These are phyloP conservation scores for Helotiales sp. DNA, from an alignment of 2,329 filamentous ascomycete genomes.

Conservation along the genomic window DNA sequence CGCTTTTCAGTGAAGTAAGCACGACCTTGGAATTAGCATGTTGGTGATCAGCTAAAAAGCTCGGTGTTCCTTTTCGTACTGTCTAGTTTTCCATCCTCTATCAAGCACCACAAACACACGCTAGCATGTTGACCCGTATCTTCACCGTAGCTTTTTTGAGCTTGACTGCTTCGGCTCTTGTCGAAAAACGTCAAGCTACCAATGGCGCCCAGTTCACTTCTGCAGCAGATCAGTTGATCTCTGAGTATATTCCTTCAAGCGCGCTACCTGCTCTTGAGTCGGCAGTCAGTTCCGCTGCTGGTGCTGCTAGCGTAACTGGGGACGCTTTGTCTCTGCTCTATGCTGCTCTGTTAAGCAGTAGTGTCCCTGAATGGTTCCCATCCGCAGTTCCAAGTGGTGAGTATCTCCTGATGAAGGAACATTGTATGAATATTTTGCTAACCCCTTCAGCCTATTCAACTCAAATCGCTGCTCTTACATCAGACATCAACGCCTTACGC, in stretches of 20 bases:
- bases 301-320: slow-evolving; percentile 31
- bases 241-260: slow-evolving; percentile 33
- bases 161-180: slow-evolving; percentile 6
- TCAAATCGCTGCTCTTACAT: slow-evolving; percentile 30
- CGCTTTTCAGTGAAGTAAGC: not conserved
- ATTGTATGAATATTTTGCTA: too few relatives aligned
- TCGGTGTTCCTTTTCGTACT: not conserved
- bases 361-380: slow-evolving; percentile 31
- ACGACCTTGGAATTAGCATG: slow-evolving; percentile 5
- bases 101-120: too few relatives aligned
- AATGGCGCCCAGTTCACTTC: slow-evolving; percentile 25
- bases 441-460: slow-evolving; percentile 1
- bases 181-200: slow-evolving; percentile 14
- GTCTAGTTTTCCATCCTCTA: not conserved
- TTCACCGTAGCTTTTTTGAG: slow-evolving; percentile 15
- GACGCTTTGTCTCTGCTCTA: slow-evolving; percentile 31
- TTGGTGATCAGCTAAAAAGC: not conserved
- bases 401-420: slow-evolving; percentile 9
- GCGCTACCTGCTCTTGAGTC: slow-evolving; percentile 28
- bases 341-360: slow-evolving; percentile 26
- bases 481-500: slow-evolving; percentile 28
- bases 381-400: slow-evolving; percentile 30
- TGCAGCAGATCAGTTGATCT: slow-evolving; percentile 31
- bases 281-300: slow-evolving; percentile 32
- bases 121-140: slow-evolving; percentile 9